Conservation (phyloP, 2,329 filamentous ascomycete genomes). For the Leptographium radiaticola region DNA sequence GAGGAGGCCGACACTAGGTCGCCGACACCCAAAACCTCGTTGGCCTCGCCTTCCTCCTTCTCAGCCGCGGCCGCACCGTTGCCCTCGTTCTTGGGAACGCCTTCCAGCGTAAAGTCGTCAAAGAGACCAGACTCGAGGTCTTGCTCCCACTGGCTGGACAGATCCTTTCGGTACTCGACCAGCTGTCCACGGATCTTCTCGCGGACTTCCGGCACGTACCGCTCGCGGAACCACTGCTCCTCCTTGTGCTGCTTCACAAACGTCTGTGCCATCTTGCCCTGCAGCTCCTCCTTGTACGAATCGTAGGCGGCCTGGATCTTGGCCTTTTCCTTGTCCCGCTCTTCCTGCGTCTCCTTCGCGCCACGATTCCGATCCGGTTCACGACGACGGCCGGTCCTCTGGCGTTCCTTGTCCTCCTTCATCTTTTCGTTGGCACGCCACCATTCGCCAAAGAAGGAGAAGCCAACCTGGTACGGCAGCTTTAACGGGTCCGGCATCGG, state of each 20-base stretch:
- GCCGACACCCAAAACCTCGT: conserved; percentile 84
- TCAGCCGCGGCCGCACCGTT: conserved; percentile 77
- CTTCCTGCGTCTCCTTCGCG: conserved; percentile 54
- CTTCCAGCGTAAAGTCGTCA: conserved; percentile 89
- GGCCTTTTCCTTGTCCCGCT: conserved; percentile 65
- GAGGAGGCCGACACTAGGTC: conserved; percentile 76
- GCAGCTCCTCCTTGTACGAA: conserved; percentile 53
- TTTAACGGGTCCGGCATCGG: conserved; percentile 60
- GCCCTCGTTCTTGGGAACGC: conserved; percentile 83
- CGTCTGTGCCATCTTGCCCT: conserved; percentile 67
- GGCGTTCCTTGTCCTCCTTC: conserved; percentile 67
- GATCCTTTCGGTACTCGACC: conserved; percentile 63
- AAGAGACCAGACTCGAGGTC: conserved; percentile 77
- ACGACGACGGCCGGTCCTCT: conserved; percentile 54
- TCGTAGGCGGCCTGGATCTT: conserved; percentile 63
- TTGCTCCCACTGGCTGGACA: conserved; percentile 78
- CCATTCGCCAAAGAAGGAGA: conserved; percentile 79
- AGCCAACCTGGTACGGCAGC: conserved; percentile 68
- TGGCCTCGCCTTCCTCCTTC: conserved; percentile 92
- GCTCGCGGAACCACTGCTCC: conserved; percentile 96
- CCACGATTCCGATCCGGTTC: conserved; percentile 51
- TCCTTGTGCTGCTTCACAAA: conserved; percentile 89
- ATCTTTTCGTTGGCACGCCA: conserved; percentile 73
- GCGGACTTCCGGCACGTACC: conserved; percentile 74
- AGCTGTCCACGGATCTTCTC: conserved; percentile 63